Evolutionary conservation across 1,284 basidiomycete species (phyloP).

Genomic region (Neolentinus lepideus): DNA sequence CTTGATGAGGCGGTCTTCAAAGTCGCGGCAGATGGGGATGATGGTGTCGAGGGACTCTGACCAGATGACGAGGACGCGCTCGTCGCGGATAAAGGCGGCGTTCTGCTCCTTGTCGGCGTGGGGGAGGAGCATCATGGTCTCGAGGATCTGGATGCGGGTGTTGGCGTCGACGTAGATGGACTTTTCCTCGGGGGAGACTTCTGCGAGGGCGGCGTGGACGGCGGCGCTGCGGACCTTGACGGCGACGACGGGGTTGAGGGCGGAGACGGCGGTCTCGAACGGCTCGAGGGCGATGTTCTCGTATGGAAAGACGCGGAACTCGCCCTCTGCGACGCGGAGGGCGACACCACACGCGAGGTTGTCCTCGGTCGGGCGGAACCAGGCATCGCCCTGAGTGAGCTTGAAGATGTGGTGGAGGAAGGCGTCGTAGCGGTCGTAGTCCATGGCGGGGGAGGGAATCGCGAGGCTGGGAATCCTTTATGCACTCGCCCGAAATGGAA

Average conservation of each 20-base stretch:
- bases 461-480: background rate
- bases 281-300: slow-evolving; percentile 60
- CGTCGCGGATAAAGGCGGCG: slow-evolving; percentile 77
- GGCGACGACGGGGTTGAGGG: slow-evolving; percentile 75
- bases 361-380: slow-evolving; percentile 48
- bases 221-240: slow-evolving; percentile 76
- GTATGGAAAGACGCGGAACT: slow-evolving; percentile 69
- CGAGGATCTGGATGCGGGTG: slow-evolving; percentile 66
- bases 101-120: slow-evolving; percentile 79
- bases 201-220: slow-evolving; percentile 70
- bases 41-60: slow-evolving; percentile 66
- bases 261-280: slow-evolving; percentile 65
- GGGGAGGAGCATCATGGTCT: slow-evolving; percentile 63
- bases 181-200: slow-evolving; percentile 51
- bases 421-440: slow-evolving; percentile 43
- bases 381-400: slow-evolving; percentile 52
- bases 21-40: slow-evolving; percentile 62
- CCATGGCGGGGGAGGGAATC: slow-evolving; percentile 21
- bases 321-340: slow-evolving; percentile 53
- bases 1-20: slow-evolving; percentile 76
- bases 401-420: slow-evolving; percentile 48
- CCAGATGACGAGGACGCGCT: slow-evolving; percentile 75
- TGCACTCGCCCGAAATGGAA: background rate
- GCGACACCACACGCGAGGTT: slow-evolving; percentile 53
- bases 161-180: slow-evolving; percentile 61